A percentile compares a stretch with the other conserved stretches of the same genome.
Evolutionary conservation across 2,329 filamentous ascomycete genomes (phyloP).

Genomic region (Ascochyta viciae-villosae): DNA sequence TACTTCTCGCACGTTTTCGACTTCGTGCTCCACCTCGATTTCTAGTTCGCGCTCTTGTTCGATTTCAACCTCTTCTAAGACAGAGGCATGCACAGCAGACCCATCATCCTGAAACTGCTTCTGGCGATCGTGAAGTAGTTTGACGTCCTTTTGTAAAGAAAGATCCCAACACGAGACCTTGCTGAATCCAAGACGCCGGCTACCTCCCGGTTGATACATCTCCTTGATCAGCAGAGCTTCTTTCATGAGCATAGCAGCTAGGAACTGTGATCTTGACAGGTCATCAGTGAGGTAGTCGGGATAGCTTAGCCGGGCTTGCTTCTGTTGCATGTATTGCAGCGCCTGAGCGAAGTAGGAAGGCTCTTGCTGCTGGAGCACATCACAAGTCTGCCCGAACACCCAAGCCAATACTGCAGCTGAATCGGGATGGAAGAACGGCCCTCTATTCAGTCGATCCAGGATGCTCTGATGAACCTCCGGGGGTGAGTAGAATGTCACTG

Average conservation of each 20-base stretch:
- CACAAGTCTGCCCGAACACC: constrained; percentile 70
- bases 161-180: constrained; percentile 21
- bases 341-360: constrained; percentile 68
- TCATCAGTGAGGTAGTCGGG: constrained; percentile 50
- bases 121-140: constrained; percentile 46
- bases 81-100: constrained; percentile 55
- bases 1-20: constrained; percentile 58
- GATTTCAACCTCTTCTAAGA: constrained; percentile 62
- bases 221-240: constrained; percentile 66
- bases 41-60: constrained; percentile 58
- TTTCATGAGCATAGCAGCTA: constrained; percentile 56
- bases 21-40: constrained; percentile 59
- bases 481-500: constrained; percentile 61
- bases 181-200: constrained; percentile 8
- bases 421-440: neutral
- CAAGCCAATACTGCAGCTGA: constrained; percentile 49
- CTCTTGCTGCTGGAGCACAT: constrained; percentile 64
- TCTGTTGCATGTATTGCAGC: constrained; percentile 64
- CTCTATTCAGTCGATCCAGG: constrained; percentile 37
- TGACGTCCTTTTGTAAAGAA: constrained; percentile 40
- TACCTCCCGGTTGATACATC: constrained; percentile 59
- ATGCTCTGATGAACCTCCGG: constrained; percentile 70
- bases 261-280: constrained; percentile 49
- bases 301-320: constrained; percentile 57
- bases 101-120: constrained; percentile 54